Conservation (phyloP, 2,329 filamentous ascomycete species). For the Microdochium trichocladiopsis region DNA sequence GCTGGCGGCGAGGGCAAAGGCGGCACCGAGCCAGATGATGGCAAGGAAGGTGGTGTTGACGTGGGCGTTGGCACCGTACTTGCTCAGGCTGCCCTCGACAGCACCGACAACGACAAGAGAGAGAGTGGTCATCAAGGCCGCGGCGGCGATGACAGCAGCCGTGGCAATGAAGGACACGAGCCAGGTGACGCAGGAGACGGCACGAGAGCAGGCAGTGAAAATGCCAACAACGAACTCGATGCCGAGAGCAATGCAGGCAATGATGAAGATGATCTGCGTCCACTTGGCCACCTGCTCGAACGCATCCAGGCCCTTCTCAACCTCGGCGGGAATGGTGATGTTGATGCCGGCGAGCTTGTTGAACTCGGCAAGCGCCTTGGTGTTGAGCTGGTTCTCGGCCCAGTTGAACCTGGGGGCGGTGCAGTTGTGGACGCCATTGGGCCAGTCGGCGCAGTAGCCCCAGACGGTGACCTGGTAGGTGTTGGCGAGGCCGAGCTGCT, state of each 20-base stretch:
- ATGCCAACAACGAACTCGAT: slow-evolving; percentile 72
- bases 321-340: slow-evolving; percentile 58
- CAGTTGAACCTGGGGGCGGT: slow-evolving; percentile 67
- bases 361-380: slow-evolving; percentile 53
- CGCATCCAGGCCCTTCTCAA: slow-evolving; percentile 60
- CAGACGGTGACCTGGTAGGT: slow-evolving; percentile 78
- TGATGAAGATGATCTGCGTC: slow-evolving; percentile 76
- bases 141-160: slow-evolving; percentile 49
- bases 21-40: slow-evolving; percentile 72
- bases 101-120: slow-evolving; percentile 63
- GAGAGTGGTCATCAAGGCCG: slow-evolving; percentile 68
- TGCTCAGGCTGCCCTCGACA: slow-evolving; percentile 58
- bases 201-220: slow-evolving; percentile 75
- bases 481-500: slow-evolving; percentile 58
- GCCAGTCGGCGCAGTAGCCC: slow-evolving; percentile 70
- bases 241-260: slow-evolving; percentile 63
- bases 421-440: slow-evolving; percentile 57
- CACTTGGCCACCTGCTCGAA: slow-evolving; percentile 72
- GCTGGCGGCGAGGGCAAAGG: slow-evolving; percentile 65
- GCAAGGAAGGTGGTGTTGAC: slow-evolving; percentile 66
- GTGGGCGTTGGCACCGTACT: slow-evolving; percentile 61
- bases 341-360: slow-evolving; percentile 40
- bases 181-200: slow-evolving; percentile 76
- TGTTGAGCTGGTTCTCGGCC: slow-evolving; percentile 65
- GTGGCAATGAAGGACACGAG: slow-evolving; percentile 62